These are phyloP conservation scores for Cyberlindnera maritima DNA, from an alignment of 805 yeast species.

Conservation along the genomic window DNA sequence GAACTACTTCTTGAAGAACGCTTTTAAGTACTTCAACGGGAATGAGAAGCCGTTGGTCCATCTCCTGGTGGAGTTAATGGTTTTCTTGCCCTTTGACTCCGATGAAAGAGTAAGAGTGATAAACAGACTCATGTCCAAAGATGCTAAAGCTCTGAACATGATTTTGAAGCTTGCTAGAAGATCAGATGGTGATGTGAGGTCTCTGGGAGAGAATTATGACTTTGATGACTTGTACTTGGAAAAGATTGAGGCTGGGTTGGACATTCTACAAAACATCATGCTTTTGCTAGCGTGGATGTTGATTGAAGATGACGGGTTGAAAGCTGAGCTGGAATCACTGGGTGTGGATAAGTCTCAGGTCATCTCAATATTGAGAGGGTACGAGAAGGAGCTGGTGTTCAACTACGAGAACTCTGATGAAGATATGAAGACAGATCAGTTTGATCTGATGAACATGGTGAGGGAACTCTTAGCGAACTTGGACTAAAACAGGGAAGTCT, in stretches of 20 bases:
- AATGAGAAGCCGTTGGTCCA: slow-evolving; percentile 11
- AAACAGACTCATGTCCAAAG: slow-evolving; percentile 17
- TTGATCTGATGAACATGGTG: slow-evolving; percentile 9
- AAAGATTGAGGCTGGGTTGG: slow-evolving; percentile 21
- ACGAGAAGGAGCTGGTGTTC: slow-evolving; percentile 13
- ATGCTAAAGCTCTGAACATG: slow-evolving; percentile 13
- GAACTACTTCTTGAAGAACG: slow-evolving; percentile 15
- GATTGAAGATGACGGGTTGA: slow-evolving; percentile 19
- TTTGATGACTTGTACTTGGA: slow-evolving; percentile 19
- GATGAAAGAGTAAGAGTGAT: slow-evolving; percentile 25
- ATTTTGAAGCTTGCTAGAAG: slow-evolving; percentile 6
- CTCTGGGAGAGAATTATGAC: slow-evolving; percentile 6
- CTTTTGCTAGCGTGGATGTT: slow-evolving; percentile 20
- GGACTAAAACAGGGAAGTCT: neutral
- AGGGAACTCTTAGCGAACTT: slow-evolving; percentile 11
- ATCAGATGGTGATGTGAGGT: neutral
- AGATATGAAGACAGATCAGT: slow-evolving; percentile 2
- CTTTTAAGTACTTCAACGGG: slow-evolving; percentile 12
- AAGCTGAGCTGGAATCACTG: slow-evolving; percentile 5
- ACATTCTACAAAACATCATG: slow-evolving; percentile 17
- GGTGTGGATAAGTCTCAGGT: slow-evolving; percentile 1
- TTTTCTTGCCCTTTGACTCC: slow-evolving; percentile 22
- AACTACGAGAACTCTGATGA: slow-evolving; percentile 9
- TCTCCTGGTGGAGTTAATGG: slow-evolving; percentile 14
- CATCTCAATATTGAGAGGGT: slow-evolving; percentile 9